These are phyloP conservation scores for Alternaria sp. DNA, from an alignment of 2,329 filamentous ascomycete genomes.

Conservation along the genomic window DNA sequence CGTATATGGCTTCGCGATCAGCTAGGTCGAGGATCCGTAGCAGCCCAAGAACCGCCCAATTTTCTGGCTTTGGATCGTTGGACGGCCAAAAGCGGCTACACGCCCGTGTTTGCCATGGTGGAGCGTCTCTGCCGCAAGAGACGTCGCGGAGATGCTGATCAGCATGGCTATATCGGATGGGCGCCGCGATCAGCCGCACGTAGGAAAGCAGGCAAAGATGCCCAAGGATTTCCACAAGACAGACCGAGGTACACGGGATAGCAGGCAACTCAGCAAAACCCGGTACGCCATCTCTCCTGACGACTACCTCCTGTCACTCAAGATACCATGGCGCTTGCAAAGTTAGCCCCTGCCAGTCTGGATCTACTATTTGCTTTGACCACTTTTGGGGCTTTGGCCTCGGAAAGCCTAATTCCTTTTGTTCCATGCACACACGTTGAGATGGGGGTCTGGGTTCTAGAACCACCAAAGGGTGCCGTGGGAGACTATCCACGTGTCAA, in stretches of 20 bases:
- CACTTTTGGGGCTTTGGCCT: not conserved
- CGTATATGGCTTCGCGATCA: not conserved
- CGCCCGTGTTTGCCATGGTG: constrained; percentile 1
- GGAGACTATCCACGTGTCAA: not conserved
- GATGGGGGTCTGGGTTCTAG: not conserved
- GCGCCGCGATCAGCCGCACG: not conserved
- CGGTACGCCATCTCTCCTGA: not conserved
- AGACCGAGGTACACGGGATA: not conserved
- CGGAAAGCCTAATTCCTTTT: not conserved
- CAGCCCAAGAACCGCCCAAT: not conserved
- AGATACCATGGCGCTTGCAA: not conserved
- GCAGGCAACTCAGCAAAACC: not conserved
- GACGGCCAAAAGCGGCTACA: constrained; percentile 13
- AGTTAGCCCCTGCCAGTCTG: not conserved
- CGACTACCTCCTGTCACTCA: not conserved
- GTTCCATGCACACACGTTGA: constrained; percentile 3
- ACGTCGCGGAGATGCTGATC: constrained; percentile 8
- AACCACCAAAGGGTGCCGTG: not conserved
- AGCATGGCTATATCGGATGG: not conserved
- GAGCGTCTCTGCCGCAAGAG: constrained; percentile 4
- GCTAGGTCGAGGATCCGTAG: constrained; percentile 5
- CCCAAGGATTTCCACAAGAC: not conserved
- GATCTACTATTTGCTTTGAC: not conserved
- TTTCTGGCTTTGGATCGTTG: not conserved
- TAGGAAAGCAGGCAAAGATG: not conserved